These are phyloP conservation scores for Trichophyton benhamiae DNA, from an alignment of 2,329 filamentous ascomycete genomes.

Conservation along the genomic window DNA sequence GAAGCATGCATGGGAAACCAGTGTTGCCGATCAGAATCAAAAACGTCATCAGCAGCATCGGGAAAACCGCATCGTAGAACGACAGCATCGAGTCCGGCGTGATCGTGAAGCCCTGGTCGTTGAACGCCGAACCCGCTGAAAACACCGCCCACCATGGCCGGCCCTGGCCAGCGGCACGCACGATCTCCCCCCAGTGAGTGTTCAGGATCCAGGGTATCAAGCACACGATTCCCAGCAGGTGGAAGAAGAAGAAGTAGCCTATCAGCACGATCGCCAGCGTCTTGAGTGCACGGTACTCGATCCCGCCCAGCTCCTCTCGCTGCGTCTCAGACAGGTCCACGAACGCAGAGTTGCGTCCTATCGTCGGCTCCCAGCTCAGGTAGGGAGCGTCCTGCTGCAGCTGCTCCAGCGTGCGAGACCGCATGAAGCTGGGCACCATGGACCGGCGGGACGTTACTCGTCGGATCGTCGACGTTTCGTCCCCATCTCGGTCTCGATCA, in stretches of 20 bases:
- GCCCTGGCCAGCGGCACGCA: constrained; percentile 50
- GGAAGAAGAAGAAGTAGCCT: constrained; percentile 72
- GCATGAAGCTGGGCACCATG: constrained; percentile 24
- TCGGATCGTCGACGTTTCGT: constrained; percentile 16
- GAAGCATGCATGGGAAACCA: constrained; percentile 86
- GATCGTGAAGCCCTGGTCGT: constrained; percentile 85
- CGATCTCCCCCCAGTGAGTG: constrained; percentile 51
- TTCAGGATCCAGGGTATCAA: constrained; percentile 70
- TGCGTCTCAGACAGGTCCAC: constrained; percentile 79
- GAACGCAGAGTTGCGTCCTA: constrained; percentile 88
- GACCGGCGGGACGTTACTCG: constrained; percentile 17
- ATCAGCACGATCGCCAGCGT: constrained; percentile 67
- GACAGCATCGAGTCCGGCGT: constrained; percentile 90
- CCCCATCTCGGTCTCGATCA: constrained; percentile 11
- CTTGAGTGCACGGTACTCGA: constrained; percentile 88
- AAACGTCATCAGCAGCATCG: constrained; percentile 66
- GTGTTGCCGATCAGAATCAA: constrained; percentile 93
- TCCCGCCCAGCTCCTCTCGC: constrained; percentile 86
- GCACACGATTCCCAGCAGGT: constrained; percentile 60
- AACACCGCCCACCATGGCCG: constrained; percentile 86
- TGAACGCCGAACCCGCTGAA: constrained; percentile 77
- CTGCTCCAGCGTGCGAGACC: constrained; percentile 27
- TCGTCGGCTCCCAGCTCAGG: constrained; percentile 83
- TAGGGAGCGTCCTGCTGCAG: constrained; percentile 52
- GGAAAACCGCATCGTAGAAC: constrained; percentile 64